Base-by-base conservation (phyloP, 2,329 filamentous ascomycete species). In the Monilinia laxa region DNA sequence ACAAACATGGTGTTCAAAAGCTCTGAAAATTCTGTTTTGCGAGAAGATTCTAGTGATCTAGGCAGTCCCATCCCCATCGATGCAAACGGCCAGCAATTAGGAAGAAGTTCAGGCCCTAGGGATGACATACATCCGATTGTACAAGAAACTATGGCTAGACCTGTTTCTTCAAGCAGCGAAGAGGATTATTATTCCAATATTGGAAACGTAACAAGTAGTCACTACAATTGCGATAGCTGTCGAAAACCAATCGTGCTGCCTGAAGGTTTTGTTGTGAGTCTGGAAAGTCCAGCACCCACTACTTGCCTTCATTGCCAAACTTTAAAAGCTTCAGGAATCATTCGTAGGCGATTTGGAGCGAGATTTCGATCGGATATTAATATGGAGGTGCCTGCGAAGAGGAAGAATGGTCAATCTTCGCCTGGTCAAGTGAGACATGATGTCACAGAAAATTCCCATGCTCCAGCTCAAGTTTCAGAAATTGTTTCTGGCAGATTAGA, bases 181-280 rank as follows among this genome's bases (percentile, higher is more conserved):
- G 60, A 63, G 6, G 49, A 63, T 42, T 35, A 63, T 5, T 38
- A 51, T 51, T 14, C 9, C 5, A 14, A 54, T 3, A 6, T n/a
- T 42, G 10, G 11, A 38, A 31, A 42, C 6, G 31, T 40, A 18
- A 20, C 3, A 28, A 42, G 49, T 6, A 54, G 47, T 28, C 59
- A 62, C 40, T 42, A 62, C 23, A 62, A 62, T 18, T 62, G 60
- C 1, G 49, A 63, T n/a, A n/a, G 31, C 25, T 63, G 60, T 42
- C 49, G 49, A 11, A 63, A 63, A 16, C 60, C 49, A n/a, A 53
- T 40, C 25, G 60, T 54, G 3, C 49, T 63, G 18, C 60, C 49
- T 23, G n/a, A 63, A 42, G 60, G 49, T 2, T 60, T 35, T 18
- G 10, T 51, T 38, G n/a, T 51, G 4, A 60, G 28, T 23, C 9